Evolutionary conservation across 2,329 filamentous ascomycete species (phyloP).

Genomic region (Calonectria leucothoes): DNA sequence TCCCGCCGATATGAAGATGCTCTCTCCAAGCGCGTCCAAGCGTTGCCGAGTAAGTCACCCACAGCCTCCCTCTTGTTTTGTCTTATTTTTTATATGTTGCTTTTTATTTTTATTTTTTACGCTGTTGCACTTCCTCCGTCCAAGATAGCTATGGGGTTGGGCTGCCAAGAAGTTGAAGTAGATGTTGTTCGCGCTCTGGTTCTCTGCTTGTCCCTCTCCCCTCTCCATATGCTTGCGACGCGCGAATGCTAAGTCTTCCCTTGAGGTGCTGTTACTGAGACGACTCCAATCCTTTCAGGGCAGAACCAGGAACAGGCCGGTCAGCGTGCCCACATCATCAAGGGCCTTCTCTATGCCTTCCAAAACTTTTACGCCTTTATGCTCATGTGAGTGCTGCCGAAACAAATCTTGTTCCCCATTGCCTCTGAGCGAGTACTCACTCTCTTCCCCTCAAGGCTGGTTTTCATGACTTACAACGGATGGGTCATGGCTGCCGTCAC

Average conservation of each 20-base stretch:
- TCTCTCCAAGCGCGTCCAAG: slow-evolving; percentile 59
- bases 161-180: slow-evolving; percentile 24
- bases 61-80: neutral
- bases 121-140: slow-evolving; percentile 12
- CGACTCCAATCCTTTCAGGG: slow-evolving; percentile 76
- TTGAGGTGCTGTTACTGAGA: slow-evolving; percentile 66
- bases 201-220: slow-evolving; percentile 17
- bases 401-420: neutral
- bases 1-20: slow-evolving; percentile 81
- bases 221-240: slow-evolving; percentile 25
- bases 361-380: slow-evolving; percentile 99
- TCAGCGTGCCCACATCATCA: slow-evolving; percentile 79
- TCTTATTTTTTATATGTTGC: slow-evolving; percentile 13
- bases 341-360: slow-evolving; percentile 86
- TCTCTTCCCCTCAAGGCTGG: slow-evolving; percentile 72
- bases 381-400: slow-evolving; percentile 83
- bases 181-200: slow-evolving; percentile 24
- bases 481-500: slow-evolving; percentile 96
- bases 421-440: neutral
- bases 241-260: slow-evolving; percentile 47
- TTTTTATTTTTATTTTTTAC: slow-evolving; percentile 13
- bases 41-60: slow-evolving; percentile 63
- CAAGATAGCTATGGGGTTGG: slow-evolving; percentile 11
- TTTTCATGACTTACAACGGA: slow-evolving; percentile 99
- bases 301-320: slow-evolving; percentile 72